Evolutionary conservation across 371 early-diverging fungal genomes (phyloP).

Genomic region (Choanephora cucurbitarum): DNA sequence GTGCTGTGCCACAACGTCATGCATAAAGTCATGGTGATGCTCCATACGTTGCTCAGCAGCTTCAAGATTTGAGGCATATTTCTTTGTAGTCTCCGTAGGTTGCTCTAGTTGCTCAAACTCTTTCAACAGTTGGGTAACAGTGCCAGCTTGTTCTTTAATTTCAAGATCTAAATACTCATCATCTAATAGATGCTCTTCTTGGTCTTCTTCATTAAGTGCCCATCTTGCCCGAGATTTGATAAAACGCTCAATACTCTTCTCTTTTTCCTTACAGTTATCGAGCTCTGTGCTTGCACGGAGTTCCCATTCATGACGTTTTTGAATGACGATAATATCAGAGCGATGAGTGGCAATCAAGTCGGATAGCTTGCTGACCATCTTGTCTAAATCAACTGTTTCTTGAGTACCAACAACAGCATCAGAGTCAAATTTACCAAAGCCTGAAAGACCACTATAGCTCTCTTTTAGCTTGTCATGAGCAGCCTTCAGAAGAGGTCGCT

Average conservation of each 20-base stretch:
- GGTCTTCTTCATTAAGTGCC: conserved; percentile 4
- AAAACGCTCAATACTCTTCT: conserved; percentile 18
- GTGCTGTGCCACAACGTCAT: conserved; percentile 16
- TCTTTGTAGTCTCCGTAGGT: conserved; percentile 10
- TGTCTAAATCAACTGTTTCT: conserved; percentile 8
- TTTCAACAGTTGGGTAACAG: not conserved
- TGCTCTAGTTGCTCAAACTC: not conserved
- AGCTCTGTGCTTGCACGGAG: conserved; percentile 11
- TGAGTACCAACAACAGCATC: not conserved
- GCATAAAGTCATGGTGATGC: conserved; percentile 10
- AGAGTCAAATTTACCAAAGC: not conserved
- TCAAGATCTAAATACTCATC: not conserved
- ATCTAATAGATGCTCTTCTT: not conserved
- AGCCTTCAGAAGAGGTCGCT: not conserved
- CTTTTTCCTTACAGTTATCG: conserved; percentile 15
- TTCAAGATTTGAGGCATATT: conserved; percentile 7
- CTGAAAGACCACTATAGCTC: conserved; percentile 1
- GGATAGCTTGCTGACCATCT: conserved; percentile 11
- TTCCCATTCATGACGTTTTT: conserved; percentile 24
- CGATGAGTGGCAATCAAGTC: conserved; percentile 13
- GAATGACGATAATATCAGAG: conserved; percentile 19
- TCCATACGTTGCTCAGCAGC: conserved; percentile 6
- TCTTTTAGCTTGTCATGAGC: conserved; percentile 4
- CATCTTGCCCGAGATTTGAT: conserved; percentile 28
- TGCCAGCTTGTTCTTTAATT: not conserved